Base-by-base conservation (phyloP, 306 rosid species). In the Quercus berberidifolia region DNA sequence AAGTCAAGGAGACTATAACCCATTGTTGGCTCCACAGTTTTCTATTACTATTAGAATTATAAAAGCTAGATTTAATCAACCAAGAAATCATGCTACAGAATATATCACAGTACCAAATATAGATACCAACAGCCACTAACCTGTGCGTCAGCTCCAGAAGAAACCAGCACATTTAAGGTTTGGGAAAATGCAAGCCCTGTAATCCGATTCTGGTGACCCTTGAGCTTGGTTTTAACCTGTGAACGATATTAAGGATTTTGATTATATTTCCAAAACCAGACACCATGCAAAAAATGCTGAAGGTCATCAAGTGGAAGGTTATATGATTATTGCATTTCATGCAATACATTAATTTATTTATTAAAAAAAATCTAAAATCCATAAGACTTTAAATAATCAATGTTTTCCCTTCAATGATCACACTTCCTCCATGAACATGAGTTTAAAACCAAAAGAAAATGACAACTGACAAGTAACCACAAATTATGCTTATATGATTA, bases 201-300 rank as follows among this genome's bases (percentile, higher is more conserved):
- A 55, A 85, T 85, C 81, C 81, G 85, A 57, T 77, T 85, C 88
- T 85, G 88, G 75, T 85, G 88, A 59, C 88, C 88, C 55, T 85
- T 85, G 67, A 85, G 76, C 75, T 75, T 85, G 55, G 81, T 85
- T 75, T 81, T 85, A 26, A 85, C 81, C 88, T 85, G 85, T 62
- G 51, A 75, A 43, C 33, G 18, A 30, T 73, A 55, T 59, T 77
- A 38, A 65, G 72, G 58, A 54, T 75, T 60, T 20, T 12, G 41
- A 33, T 43, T 31, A 57, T 55, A 54, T 33, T 0, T 38, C 46
- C 35, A 63, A 38, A 58, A 55, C 70, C 71, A 69, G 78, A 58
- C 10, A 58, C 6, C 71, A 33, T 6, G 5, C 12, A 28, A 52
- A 30, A 76, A 5, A 52, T 41, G 35, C 20, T 62, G 15, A 41